Percentiles rank a stretch among this genome's conserved stretches.
Conservation (phyloP, 2,329 filamentous ascomycete species). For the Phialocephala subalpina region DNA sequence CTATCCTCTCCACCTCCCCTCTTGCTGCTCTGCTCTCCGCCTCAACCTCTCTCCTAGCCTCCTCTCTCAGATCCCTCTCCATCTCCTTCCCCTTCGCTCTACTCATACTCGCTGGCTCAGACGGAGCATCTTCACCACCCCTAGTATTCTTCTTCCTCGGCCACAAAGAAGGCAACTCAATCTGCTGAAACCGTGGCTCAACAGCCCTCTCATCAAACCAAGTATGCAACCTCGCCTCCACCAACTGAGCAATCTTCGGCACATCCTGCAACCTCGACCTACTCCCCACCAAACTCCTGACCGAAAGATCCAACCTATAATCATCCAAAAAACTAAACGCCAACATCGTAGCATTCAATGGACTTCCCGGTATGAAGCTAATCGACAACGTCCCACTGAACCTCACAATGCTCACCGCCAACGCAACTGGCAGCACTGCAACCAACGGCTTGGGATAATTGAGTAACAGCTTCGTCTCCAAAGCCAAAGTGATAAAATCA, state of each 20-base stretch:
- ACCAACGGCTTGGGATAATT: slow-evolving; percentile 94
- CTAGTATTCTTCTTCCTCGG: slow-evolving; percentile 84
- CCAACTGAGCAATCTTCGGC: slow-evolving; percentile 85
- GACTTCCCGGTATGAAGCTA: slow-evolving; percentile 83
- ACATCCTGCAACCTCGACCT: slow-evolving; percentile 85
- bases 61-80: slow-evolving; percentile 58
- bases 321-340: slow-evolving; percentile 94
- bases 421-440: slow-evolving; percentile 88
- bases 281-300: slow-evolving; percentile 80
- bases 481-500: slow-evolving; percentile 92
- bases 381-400: slow-evolving; percentile 96
- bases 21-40: slow-evolving; percentile 49
- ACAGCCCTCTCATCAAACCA: slow-evolving; percentile 92
- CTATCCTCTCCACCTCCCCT: slow-evolving; percentile 42
- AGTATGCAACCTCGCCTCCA: slow-evolving; percentile 80
- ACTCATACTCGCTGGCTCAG: slow-evolving; percentile 52
- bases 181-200: slow-evolving; percentile 87
- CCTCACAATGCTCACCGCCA: slow-evolving; percentile 89
- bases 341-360: slow-evolving; percentile 79
- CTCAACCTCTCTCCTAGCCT: slow-evolving; percentile 56
- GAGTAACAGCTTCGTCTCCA: slow-evolving; percentile 92
- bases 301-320: slow-evolving; percentile 84
- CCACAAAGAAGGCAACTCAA: slow-evolving; percentile 83
- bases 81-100: slow-evolving; percentile 63
- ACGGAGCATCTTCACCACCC: slow-evolving; percentile 68